Evolutionary conservation across 768 basidiomycete species (phyloP).

Genomic region (Suillus placidus): DNA sequence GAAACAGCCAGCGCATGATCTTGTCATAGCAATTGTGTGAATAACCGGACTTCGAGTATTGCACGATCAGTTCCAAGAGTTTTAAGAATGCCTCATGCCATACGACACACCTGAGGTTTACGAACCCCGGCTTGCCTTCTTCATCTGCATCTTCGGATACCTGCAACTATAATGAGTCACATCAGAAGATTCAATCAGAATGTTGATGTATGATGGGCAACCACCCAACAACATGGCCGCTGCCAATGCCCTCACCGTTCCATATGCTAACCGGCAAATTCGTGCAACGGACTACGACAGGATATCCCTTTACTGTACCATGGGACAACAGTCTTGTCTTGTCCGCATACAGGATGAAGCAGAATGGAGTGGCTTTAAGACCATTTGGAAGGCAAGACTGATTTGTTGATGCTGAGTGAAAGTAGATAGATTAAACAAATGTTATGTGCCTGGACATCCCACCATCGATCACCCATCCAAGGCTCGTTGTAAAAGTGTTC

Average conservation of each 20-base stretch:
- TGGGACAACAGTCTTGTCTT: slow-evolving; percentile 19
- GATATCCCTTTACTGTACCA: slow-evolving; percentile 24
- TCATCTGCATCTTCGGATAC: slow-evolving; percentile 34
- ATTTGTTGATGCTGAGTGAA: no score
- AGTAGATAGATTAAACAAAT: no score
- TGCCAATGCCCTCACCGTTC: slow-evolving; percentile 20
- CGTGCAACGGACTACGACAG: slow-evolving; percentile 13
- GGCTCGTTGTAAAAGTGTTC: slow-evolving; percentile 36
- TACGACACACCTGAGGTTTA: slow-evolving; percentile 36
- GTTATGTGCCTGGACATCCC: slow-evolving; percentile 39
- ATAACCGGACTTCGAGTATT: slow-evolving; percentile 24
- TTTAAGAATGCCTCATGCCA: slow-evolving; percentile 40
- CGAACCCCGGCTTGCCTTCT: slow-evolving; percentile 32
- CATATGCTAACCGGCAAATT: slow-evolving; percentile 21
- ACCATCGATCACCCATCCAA: slow-evolving; percentile 39
- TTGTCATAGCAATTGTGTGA: slow-evolving; percentile 28
- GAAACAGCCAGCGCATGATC: slow-evolving; percentile 33
- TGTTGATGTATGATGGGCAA: slow-evolving; percentile 18
- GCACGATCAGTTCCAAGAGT: slow-evolving; percentile 33
- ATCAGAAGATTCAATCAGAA: no score
- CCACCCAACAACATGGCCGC: slow-evolving; percentile 19
- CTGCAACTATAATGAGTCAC: no score
- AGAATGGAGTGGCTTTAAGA: slow-evolving; percentile 10
- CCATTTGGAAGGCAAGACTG: neutral
- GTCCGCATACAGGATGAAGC: slow-evolving; percentile 22